These are phyloP conservation scores for Fraxinus cuspidata DNA, from an alignment of 257 asterid species.

Conservation along the genomic window DNA sequence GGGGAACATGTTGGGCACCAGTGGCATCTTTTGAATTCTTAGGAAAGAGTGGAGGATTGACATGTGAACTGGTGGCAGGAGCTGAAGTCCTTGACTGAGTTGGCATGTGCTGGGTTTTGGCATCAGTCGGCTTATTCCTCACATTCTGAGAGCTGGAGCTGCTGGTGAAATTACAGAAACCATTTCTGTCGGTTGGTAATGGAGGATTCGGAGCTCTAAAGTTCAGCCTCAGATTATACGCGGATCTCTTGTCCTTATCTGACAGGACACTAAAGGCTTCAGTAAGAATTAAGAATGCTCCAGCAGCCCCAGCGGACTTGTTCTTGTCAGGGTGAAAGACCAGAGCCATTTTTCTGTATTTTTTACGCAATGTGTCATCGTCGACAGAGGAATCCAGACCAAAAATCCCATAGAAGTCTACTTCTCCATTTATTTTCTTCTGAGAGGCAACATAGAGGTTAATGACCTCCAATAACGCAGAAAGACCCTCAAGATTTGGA, in stretches of 20 bases:
- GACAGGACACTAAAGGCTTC: conserved; percentile 49
- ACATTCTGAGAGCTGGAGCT: conserved; percentile 28
- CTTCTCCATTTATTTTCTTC: conserved; percentile 38
- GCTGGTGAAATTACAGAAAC: conserved; percentile 13
- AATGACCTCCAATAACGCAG: conserved; percentile 35
- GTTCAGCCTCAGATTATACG: conserved; percentile 37
- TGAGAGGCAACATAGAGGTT: conserved; percentile 28
- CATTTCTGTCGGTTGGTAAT: conserved; percentile 19
- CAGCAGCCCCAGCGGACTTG: conserved; percentile 45
- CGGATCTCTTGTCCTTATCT: conserved; percentile 34
- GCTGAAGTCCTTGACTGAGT: conserved; percentile 30
- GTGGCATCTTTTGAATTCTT: background rate
- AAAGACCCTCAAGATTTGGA: conserved; percentile 52
- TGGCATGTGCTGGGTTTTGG: conserved; percentile 16
- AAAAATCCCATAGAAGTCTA: conserved; percentile 39
- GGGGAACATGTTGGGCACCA: conserved; percentile 3
- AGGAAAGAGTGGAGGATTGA: conserved; percentile 1
- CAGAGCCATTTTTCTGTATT: conserved; percentile 40
- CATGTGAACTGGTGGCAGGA: conserved; percentile 19
- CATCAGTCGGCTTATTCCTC: conserved; percentile 11
- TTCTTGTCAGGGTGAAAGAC: conserved; percentile 49
- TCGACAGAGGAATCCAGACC: conserved; percentile 37
- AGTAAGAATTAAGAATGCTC: conserved; percentile 41
- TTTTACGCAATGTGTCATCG: conserved; percentile 34
- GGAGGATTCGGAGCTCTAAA: conserved; percentile 25